A percentile compares a stretch with the other conserved stretches of the same genome.
These are phyloP conservation scores for Phytopythium cucurbitacearum DNA, from an alignment of 352 stramenopile genomes.

Conservation along the genomic window DNA sequence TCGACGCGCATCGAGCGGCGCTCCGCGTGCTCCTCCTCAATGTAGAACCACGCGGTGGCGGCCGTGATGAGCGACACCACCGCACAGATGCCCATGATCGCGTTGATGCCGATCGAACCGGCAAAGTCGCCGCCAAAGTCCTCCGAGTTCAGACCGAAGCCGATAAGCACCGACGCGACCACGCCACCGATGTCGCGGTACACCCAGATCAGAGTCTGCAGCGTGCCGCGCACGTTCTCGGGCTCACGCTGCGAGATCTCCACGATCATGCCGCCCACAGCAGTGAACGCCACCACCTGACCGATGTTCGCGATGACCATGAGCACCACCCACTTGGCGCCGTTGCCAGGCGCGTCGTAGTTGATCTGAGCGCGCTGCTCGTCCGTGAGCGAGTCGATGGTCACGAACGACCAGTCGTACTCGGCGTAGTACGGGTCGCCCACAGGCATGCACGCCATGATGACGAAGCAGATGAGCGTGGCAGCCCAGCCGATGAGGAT, in stretches of 20 bases:
- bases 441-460: constrained; percentile 31
- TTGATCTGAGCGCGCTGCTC: constrained; percentile 42
- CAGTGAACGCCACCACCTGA: constrained; percentile 45
- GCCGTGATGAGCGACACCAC: constrained; percentile 22
- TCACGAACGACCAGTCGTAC: constrained; percentile 21
- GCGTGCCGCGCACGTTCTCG: constrained; percentile 31
- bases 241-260: constrained; percentile 56
- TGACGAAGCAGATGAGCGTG: constrained; percentile 22
- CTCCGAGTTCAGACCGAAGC: constrained; percentile 46
- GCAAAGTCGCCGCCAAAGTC: constrained; percentile 49
- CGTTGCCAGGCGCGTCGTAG: constrained; percentile 28
- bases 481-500: constrained; percentile 67
- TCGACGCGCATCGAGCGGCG: constrained; percentile 19
- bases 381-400: constrained; percentile 17
- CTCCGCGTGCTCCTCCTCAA: constrained; percentile 31
- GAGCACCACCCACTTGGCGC: constrained; percentile 45
- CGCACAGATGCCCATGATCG: constrained; percentile 37
- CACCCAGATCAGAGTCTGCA: constrained; percentile 54
- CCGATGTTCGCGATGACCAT: constrained; percentile 52
- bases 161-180: constrained; percentile 40
- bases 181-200: constrained; percentile 23
- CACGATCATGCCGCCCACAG: constrained; percentile 38
- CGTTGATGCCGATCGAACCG: constrained; percentile 37
- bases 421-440: constrained; percentile 50
- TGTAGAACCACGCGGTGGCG: constrained; percentile 41